These are phyloP conservation scores for Gossypium gossypioides DNA, from an alignment of 441 rosid genomes.

Conservation along the genomic window DNA sequence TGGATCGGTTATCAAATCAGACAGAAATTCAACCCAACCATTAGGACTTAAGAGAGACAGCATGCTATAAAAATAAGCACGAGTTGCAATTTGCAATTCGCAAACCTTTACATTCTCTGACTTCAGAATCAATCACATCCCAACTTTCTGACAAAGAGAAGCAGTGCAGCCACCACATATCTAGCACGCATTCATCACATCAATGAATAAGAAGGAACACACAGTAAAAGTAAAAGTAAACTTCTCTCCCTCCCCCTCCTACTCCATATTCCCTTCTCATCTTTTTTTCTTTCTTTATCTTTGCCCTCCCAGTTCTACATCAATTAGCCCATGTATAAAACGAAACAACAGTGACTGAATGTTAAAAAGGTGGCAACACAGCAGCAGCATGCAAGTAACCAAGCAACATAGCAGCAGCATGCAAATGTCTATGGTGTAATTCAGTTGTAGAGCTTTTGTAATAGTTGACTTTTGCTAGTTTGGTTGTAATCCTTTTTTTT, in stretches of 20 bases:
- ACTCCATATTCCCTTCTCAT: background rate
- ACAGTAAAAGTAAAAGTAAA: background rate
- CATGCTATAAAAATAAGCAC: background rate
- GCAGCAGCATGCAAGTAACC: too few relatives aligned
- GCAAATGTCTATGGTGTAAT: too few relatives aligned
- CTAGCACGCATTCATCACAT: background rate
- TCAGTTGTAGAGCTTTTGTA: too few relatives aligned
- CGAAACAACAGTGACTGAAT: background rate
- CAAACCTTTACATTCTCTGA: background rate
- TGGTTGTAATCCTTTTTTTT: too few relatives aligned
- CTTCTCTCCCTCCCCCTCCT: background rate
- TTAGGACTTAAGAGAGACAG: background rate
- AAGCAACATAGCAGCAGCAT: too few relatives aligned
- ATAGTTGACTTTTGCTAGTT: too few relatives aligned
- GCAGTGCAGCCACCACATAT: background rate
- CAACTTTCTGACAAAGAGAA: background rate
- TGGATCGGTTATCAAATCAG: background rate
- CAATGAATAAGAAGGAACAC: background rate
- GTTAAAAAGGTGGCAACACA: too few relatives aligned
- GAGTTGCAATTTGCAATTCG: background rate
- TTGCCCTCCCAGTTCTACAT: background rate
- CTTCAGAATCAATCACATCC: background rate
- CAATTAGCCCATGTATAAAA: background rate
- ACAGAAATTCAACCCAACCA: background rate
- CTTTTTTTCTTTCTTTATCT: background rate